Evolutionary conservation across 768 basidiomycete species (phyloP).

Genomic region (Pleurotus tuber-regium): DNA sequence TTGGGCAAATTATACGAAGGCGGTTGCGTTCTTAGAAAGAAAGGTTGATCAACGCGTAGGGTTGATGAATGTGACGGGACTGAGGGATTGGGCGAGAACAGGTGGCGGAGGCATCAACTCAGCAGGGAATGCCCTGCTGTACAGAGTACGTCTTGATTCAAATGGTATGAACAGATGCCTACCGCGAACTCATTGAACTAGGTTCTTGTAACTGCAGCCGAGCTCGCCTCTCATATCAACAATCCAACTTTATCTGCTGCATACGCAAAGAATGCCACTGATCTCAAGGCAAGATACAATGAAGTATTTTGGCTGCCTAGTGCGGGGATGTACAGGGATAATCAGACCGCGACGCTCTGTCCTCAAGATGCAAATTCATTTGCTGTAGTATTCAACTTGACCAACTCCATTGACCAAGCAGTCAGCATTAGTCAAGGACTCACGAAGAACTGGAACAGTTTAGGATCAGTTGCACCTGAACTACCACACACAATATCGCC

Average conservation of each 20-base stretch:
- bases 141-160: slow-evolving; percentile 38
- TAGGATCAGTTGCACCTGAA: slow-evolving; percentile 54
- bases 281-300: slow-evolving; percentile 49
- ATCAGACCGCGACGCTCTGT: slow-evolving; percentile 46
- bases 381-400: slow-evolving; percentile 52
- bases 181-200: too few species aligned
- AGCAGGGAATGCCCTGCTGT: slow-evolving; percentile 54
- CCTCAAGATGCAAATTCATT: slow-evolving; percentile 61
- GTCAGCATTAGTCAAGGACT: slow-evolving; percentile 45
- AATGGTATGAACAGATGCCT: too few species aligned
- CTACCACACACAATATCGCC: slow-evolving; percentile 58
- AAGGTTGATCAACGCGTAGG: slow-evolving; percentile 48
- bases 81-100: slow-evolving; percentile 55
- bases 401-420: slow-evolving; percentile 35
- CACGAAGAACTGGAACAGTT: slow-evolving; percentile 47
- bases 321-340: slow-evolving; percentile 53
- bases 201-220: slow-evolving; percentile 46
- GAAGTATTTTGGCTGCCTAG: slow-evolving; percentile 47
- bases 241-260: slow-evolving; percentile 29
- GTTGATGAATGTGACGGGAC: slow-evolving; percentile 53
- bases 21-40: slow-evolving; percentile 49
- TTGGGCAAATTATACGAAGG: slow-evolving; percentile 58
- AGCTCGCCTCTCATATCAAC: slow-evolving; percentile 41
- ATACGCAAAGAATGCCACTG: slow-evolving; percentile 44
- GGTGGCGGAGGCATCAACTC: slow-evolving; percentile 56